phyloP scores from a whole-genome alignment of 2,329 filamentous ascomycete genomes.

The Dactylella cylindrospora region DNA sequence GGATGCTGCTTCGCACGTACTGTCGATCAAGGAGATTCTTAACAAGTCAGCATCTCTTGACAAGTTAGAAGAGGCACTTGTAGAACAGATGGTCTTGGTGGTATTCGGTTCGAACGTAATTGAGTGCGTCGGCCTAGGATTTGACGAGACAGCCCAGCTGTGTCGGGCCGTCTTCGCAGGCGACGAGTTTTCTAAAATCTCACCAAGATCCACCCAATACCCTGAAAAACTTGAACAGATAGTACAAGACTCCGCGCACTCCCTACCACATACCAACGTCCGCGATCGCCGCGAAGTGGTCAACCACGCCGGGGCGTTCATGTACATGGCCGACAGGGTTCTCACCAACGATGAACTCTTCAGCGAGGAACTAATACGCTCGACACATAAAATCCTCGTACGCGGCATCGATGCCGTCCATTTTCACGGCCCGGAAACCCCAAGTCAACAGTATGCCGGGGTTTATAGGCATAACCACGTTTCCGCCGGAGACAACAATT shows the following conservation, averaged over 20 bases:
- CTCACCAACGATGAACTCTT: constrained; percentile 6
- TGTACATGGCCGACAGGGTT: constrained; percentile 4
- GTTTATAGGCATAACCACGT: constrained; percentile 47
- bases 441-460: constrained; percentile 48
- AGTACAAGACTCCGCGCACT: background rate
- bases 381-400: constrained; percentile 7
- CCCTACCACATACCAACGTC: background rate
- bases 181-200: background rate
- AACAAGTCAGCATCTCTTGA: background rate
- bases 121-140: background rate
- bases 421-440: background rate
- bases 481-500: constrained; percentile 49
- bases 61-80: background rate
- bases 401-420: constrained; percentile 1
- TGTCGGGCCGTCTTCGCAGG: background rate
- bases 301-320: constrained; percentile 9
- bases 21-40: too few relatives aligned
- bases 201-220: background rate
- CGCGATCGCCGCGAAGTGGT: constrained; percentile 8
- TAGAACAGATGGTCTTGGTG: background rate
- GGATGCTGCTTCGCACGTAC: background rate
- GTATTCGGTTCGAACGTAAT: constrained; percentile 7
- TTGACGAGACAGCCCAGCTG: background rate
- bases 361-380: constrained; percentile 5
- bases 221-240: background rate